Base-by-base conservation (phyloP, 768 basidiomycete species). In the Candolleomyces efflorescens region DNA sequence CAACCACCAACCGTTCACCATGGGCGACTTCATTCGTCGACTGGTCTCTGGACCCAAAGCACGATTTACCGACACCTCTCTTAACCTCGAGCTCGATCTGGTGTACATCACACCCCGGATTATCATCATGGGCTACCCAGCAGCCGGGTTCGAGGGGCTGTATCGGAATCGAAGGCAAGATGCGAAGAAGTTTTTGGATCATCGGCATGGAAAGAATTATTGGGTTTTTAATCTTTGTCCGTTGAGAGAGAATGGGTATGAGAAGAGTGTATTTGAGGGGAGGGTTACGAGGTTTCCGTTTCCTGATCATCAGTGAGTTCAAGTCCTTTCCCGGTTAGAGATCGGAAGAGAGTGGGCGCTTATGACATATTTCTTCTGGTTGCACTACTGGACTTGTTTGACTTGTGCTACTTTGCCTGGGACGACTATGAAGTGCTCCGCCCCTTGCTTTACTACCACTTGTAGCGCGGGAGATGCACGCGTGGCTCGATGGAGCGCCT, bases 141-240 rank as follows among this genome's bases (percentile, higher is more conserved):
- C 93, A 0, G 71, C 77, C 1, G 93, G 93, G 0, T 64, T 94
- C 1, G 91, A 92, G 63, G 80, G 86, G 1, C 67, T 90, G 41
- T 96, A 96, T 63, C 80, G 93, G 44, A 96, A 96, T 65, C 79
- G 77, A 36, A 76, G 88, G 38, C 82, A 86, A 24, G 90, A 94
- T 65, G 89, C 86, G 1, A 84, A 85, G 61, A 79, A 77, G 41
- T 93, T 94, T 68, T 77, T 94, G 5, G 84, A 89, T 24, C 74
- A 83, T 54, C 77, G 86, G 47, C 91, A 94, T 64, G 82, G 83
- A 4, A 78, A 84, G 64, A 85, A 91, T 64, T 94, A 83, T 67
- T 90, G 91, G 86, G 82, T 94, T 10, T 94, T 91, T 78, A 94
- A 96, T 69, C 85, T 94, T 59, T 94, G 92, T 62, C 92, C 92